Conservation (phyloP, 1,284 basidiomycete species). For the Porodaedalea pini region DNA sequence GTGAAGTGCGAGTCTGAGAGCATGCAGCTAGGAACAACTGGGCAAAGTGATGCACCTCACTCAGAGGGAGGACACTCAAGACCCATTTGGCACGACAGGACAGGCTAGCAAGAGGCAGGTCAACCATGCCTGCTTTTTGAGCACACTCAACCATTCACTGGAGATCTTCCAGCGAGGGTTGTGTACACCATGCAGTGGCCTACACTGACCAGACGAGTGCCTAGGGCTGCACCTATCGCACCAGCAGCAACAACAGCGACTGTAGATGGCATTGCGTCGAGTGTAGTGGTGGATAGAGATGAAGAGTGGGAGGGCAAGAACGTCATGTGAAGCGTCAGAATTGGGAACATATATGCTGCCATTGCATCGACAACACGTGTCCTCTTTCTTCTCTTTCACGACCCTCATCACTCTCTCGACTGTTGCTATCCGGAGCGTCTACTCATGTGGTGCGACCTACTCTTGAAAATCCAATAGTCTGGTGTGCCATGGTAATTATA, state of each 20-base stretch:
- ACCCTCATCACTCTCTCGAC: too few relatives aligned
- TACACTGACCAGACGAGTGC: slow-evolving; percentile 36
- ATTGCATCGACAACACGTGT: too few relatives aligned
- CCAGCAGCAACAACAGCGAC: slow-evolving; percentile 33
- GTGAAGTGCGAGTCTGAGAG: slow-evolving; percentile 14
- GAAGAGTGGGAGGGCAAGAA: too few relatives aligned
- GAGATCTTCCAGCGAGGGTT: slow-evolving; percentile 47
- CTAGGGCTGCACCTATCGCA: slow-evolving; percentile 44
- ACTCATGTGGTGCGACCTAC: too few relatives aligned
- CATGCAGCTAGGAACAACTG: slow-evolving; percentile 36
- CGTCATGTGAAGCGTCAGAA: too few relatives aligned
- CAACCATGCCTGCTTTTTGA: slow-evolving; percentile 49
- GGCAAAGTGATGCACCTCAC: slow-evolving; percentile 49
- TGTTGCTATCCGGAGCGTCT: too few relatives aligned
- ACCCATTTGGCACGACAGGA: slow-evolving; percentile 42
- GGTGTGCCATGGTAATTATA: too few relatives aligned
- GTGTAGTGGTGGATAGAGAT: too few relatives aligned
- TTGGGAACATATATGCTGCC: too few relatives aligned
- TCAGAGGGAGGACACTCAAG: slow-evolving; percentile 56
- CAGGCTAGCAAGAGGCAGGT: slow-evolving; percentile 45
- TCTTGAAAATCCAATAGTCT: too few relatives aligned
- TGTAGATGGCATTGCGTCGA: background rate
- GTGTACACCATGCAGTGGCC: slow-evolving; percentile 49
- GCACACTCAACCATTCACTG: slow-evolving; percentile 45
- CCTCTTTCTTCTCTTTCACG: too few relatives aligned